Evolutionary conservation across 805 yeast species (phyloP).

Genomic region (Naumovozyma castellii): DNA sequence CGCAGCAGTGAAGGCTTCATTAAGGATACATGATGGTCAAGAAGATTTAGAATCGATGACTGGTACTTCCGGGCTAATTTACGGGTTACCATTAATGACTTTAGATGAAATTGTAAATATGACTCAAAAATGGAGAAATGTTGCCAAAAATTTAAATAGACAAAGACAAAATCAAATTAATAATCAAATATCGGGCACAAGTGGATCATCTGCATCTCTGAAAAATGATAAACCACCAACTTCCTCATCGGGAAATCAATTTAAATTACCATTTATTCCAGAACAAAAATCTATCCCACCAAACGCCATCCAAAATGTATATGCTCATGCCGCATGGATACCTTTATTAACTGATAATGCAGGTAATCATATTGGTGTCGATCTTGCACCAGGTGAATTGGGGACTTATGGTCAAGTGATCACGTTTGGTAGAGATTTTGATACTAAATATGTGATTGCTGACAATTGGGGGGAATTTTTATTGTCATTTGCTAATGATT

Average conservation of each 20-base stretch:
- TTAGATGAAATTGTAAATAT: constrained; percentile 72
- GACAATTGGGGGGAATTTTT: constrained; percentile 85
- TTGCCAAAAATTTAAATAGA: constrained; percentile 38
- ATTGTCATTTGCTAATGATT: constrained; percentile 72
- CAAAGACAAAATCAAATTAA: constrained; percentile 12
- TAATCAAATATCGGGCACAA: constrained; percentile 11
- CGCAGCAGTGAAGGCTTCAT: constrained; percentile 69
- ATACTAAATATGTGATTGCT: constrained; percentile 79
- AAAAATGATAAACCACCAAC: not conserved
- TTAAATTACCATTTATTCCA: constrained; percentile 36
- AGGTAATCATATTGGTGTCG: constrained; percentile 89
- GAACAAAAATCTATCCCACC: constrained; percentile 69
- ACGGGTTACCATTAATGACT: constrained; percentile 71
- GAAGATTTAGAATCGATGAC: constrained; percentile 63
- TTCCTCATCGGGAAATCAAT: constrained; percentile 16
- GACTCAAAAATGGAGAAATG: constrained; percentile 78
- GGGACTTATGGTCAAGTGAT: constrained; percentile 90
- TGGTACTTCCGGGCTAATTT: constrained; percentile 63
- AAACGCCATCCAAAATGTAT: constrained; percentile 58
- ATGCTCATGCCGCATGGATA: constrained; percentile 88
- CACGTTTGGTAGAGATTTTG: constrained; percentile 88
- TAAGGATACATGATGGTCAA: constrained; percentile 85
- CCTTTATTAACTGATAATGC: constrained; percentile 81
- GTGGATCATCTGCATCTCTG: constrained; percentile 7
- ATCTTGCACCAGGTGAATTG: constrained; percentile 67